phyloP scores from a whole-genome alignment of 108 stramenopile genomes.

The Parietichytrium sp. region DNA sequence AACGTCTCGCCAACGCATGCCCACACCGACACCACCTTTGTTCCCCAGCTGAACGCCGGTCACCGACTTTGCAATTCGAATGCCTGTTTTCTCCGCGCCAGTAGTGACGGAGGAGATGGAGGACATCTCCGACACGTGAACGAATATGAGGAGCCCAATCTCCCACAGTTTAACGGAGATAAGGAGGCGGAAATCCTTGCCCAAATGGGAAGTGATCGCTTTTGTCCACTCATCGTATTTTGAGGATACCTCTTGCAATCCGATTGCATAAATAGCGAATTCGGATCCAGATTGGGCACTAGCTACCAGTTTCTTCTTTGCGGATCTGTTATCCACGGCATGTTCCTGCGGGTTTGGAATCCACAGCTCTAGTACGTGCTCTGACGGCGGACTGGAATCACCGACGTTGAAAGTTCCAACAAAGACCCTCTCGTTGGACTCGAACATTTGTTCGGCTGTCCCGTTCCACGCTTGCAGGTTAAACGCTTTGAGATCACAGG shows the following conservation, averaged over 20 bases:
- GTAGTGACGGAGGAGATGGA: not conserved
- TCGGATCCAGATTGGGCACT: too few relatives aligned
- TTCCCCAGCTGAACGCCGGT: slow-evolving; percentile 51
- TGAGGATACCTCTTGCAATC: slow-evolving; percentile 18
- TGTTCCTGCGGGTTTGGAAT: too few relatives aligned
- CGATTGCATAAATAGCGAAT: slow-evolving; percentile 19
- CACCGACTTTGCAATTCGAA: not conserved
- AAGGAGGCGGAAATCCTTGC: not conserved
- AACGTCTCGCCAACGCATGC: slow-evolving; percentile 31
- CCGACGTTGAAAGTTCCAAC: slow-evolving; percentile 18
- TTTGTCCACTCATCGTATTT: slow-evolving; percentile 27
- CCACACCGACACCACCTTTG: slow-evolving; percentile 57
- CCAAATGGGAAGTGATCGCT: slow-evolving; percentile 3
- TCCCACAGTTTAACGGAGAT: slow-evolving; percentile 39
- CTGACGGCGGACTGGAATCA: slow-evolving; percentile 8
- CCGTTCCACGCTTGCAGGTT: slow-evolving; percentile 4
- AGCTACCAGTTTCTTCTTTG: too few relatives aligned
- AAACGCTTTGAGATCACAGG: too few relatives aligned
- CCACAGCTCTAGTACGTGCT: too few relatives aligned
- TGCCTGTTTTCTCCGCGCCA: slow-evolving; percentile 20
- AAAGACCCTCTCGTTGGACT: not conserved
- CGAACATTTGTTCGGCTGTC: not conserved
- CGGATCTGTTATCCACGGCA: not conserved
- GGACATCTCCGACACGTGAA: not conserved
- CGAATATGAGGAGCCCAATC: slow-evolving; percentile 14